A percentile compares a stretch with the other conserved stretches of the same genome.
Evolutionary conservation across 495 filamentous ascomycete genomes (phyloP).

Genomic region (Penicillium subrubescens): DNA sequence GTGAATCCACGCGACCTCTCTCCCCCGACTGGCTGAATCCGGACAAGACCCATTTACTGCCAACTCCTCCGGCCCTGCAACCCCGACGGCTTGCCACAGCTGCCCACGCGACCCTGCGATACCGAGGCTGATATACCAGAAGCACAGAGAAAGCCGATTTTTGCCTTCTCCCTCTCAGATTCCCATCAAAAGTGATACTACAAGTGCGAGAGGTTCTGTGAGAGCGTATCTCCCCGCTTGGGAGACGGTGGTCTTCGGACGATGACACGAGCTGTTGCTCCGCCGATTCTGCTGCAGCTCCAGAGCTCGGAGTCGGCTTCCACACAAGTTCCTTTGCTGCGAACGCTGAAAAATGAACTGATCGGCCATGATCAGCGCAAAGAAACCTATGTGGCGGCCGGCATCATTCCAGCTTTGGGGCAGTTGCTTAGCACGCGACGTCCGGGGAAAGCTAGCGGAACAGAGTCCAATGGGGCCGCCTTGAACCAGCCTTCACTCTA

Average conservation of each 20-base stretch:
- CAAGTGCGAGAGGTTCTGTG: conserved; percentile 8
- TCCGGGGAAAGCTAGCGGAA: conserved; percentile 30
- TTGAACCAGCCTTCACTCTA: conserved; percentile 20
- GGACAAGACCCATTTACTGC: conserved; percentile 1
- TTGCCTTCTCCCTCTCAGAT: neutral
- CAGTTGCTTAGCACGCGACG: conserved; percentile 53
- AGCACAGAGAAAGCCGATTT: neutral
- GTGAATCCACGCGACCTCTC: conserved; percentile 8
- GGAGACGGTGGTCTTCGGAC: conserved; percentile 41
- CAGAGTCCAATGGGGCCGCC: conserved; percentile 37
- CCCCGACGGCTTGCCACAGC: conserved; percentile 12
- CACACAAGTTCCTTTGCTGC: conserved; percentile 65
- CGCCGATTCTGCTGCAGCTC: conserved; percentile 64
- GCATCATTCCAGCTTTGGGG: conserved; percentile 69
- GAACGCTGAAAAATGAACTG: conserved; percentile 80
- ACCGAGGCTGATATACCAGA: neutral
- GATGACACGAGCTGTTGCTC: conserved; percentile 52
- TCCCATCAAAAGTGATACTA: neutral
- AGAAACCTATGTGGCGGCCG: conserved; percentile 68
- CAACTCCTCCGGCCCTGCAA: conserved; percentile 4
- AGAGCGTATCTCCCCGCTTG: conserved; percentile 10
- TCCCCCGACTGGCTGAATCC: conserved; percentile 8
- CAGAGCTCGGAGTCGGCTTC: conserved; percentile 59
- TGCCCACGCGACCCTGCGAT: conserved; percentile 1
- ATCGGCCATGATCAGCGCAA: conserved; percentile 89